A percentile compares a stretch with the other conserved stretches of the same genome.
phyloP scores from a whole-genome alignment of 1,284 basidiomycete species.

The Apiotrichum domesticum region DNA sequence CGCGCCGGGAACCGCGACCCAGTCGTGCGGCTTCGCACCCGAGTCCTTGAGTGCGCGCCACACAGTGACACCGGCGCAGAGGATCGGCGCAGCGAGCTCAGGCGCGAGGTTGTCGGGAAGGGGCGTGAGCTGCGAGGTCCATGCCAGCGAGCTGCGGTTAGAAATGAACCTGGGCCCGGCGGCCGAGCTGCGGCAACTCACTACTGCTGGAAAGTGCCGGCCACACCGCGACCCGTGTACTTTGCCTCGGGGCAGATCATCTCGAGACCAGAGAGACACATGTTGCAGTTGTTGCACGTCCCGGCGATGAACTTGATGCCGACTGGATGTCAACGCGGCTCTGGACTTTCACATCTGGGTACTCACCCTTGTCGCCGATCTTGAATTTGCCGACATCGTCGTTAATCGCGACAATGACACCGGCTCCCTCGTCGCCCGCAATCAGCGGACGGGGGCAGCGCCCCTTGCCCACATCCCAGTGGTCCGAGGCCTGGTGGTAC shows the following conservation, averaged over 20 bases:
- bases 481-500: constrained; percentile 5
- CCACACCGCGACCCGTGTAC: constrained; percentile 64
- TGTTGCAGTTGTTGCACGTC: constrained; percentile 64
- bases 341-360: no score
- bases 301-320: constrained; percentile 73
- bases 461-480: constrained; percentile 26
- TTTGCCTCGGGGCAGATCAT: constrained; percentile 54
- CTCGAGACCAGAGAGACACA: constrained; percentile 64
- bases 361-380: constrained; percentile 14
- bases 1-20: constrained; percentile 60
- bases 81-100: constrained; percentile 69
- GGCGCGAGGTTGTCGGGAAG: constrained; percentile 64
- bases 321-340: constrained; percentile 46
- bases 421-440: constrained; percentile 81
- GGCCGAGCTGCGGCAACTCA: background rate
- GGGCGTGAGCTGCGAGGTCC: constrained; percentile 62
- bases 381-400: constrained; percentile 32
- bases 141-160: constrained; percentile 37
- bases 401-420: constrained; percentile 62
- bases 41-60: constrained; percentile 77
- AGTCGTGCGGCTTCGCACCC: constrained; percentile 61
- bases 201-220: constrained; percentile 57
- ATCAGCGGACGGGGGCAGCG: constrained; percentile 54
- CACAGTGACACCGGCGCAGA: constrained; percentile 59
- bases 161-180: background rate